These are phyloP conservation scores for Cairneyella variabilis DNA, from an alignment of 495 filamentous ascomycete genomes.

Conservation along the genomic window DNA sequence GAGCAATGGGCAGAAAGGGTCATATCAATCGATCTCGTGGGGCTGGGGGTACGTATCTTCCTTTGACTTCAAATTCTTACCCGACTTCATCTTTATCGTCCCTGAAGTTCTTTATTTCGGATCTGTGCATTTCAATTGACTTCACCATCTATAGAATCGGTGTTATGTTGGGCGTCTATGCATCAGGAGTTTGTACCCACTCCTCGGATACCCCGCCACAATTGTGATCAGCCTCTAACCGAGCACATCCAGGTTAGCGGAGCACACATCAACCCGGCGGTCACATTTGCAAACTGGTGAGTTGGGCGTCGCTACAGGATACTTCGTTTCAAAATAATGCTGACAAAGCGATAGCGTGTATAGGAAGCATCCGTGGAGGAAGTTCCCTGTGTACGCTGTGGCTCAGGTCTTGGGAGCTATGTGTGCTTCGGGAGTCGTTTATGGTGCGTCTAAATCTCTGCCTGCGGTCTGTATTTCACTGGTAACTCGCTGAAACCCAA, in stretches of 20 bases:
- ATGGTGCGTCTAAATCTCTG: slow-evolving; percentile 25
- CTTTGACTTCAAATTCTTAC: not conserved
- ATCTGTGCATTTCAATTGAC: too few species aligned
- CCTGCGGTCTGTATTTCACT: not conserved
- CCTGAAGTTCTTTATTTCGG: too few species aligned
- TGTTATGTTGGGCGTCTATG: slow-evolving; percentile 66
- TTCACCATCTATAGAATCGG: slow-evolving; percentile 31
- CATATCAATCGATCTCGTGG: slow-evolving; percentile 47
- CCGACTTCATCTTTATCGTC: too few species aligned
- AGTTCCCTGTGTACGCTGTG: slow-evolving; percentile 49
- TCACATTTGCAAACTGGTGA: slow-evolving; percentile 48
- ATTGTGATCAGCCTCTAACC: slow-evolving; percentile 4
- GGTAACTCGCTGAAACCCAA: not conserved
- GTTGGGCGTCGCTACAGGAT: not conserved
- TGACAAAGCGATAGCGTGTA: slow-evolving; percentile 45
- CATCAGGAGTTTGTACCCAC: slow-evolving; percentile 45
- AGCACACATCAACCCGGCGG: slow-evolving; percentile 61
- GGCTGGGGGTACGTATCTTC: slow-evolving; percentile 28
- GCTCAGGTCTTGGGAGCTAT: slow-evolving; percentile 55
- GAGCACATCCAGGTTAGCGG: slow-evolving; percentile 32
- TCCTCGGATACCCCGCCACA: too few species aligned
- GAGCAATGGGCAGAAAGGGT: slow-evolving; percentile 23
- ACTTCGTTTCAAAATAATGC: not conserved
- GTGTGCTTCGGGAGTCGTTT: slow-evolving; percentile 49
- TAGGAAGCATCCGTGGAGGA: slow-evolving; percentile 58